phyloP scores from a whole-genome alignment of 768 basidiomycete species.

The Podaxis rugospora region DNA sequence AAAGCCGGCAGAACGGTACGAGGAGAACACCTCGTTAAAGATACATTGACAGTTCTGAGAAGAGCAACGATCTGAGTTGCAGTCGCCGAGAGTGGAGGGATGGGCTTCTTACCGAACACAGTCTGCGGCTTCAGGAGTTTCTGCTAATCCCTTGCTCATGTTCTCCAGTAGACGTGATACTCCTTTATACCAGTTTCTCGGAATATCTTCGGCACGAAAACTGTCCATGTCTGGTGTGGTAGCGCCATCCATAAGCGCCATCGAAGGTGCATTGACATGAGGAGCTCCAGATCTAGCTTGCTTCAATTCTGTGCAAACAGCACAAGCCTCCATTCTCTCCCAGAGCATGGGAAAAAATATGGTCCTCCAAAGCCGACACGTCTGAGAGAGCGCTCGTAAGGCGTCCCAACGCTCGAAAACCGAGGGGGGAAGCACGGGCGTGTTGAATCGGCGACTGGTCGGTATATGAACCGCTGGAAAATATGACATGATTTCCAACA shows the following conservation, averaged over 20 bases:
- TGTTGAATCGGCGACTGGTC: constrained; percentile 9
- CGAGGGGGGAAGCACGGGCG: constrained; percentile 14
- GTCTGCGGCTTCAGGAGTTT: neutral
- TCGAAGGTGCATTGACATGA: neutral
- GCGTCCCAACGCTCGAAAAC: constrained; percentile 24
- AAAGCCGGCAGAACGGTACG: constrained; percentile 21
- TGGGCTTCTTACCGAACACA: constrained; percentile 6
- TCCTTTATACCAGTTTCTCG: neutral
- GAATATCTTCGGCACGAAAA: neutral
- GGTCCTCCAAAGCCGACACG: constrained; percentile 22
- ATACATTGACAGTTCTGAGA: constrained; percentile 20
- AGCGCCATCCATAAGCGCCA: neutral
- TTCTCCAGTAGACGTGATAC: constrained; percentile 4
- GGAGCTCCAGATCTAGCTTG: neutral
- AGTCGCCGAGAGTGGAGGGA: neutral
- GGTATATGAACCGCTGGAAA: constrained; percentile 19
- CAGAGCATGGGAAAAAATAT: constrained; percentile 26
- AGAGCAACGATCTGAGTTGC: neutral
- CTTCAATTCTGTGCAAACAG: constrained; percentile 5
- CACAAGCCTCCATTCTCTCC: constrained; percentile 28
- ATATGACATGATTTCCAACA: constrained; percentile 27
- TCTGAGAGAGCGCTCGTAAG: constrained; percentile 31
- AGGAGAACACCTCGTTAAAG: constrained; percentile 24
- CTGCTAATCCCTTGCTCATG: neutral
- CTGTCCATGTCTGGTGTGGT: neutral